A percentile compares a stretch with the other conserved stretches of the same genome.
Evolutionary conservation across 1,284 basidiomycete species (phyloP).

Genomic region (Termitomyces sp.): DNA sequence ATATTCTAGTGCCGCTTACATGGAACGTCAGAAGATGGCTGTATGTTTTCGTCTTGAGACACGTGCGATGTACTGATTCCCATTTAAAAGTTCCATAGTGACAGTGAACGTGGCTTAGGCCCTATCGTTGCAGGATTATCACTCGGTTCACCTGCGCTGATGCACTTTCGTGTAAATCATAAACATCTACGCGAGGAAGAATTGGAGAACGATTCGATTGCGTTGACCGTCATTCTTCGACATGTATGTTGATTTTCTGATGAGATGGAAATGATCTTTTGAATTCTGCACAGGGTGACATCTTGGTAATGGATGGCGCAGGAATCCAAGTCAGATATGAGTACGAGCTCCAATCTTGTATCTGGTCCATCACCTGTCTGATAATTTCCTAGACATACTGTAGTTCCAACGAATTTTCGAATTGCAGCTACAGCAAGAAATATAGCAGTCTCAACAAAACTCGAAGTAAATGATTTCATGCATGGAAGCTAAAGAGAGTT

Average conservation of each 20-base stretch:
- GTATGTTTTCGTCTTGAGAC: slow-evolving; percentile 37
- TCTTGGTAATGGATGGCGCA: slow-evolving; percentile 69
- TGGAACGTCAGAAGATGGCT: slow-evolving; percentile 78
- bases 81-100: slow-evolving; percentile 60
- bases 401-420: slow-evolving; percentile 42
- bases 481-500: not conserved
- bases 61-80: slow-evolving; percentile 7
- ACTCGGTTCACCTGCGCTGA: slow-evolving; percentile 63
- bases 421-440: slow-evolving; percentile 46
- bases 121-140: slow-evolving; percentile 69
- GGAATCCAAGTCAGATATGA: slow-evolving; percentile 65
- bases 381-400: slow-evolving; percentile 34
- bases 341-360: slow-evolving; percentile 33
- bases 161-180: slow-evolving; percentile 61
- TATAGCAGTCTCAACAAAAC: slow-evolving; percentile 21
- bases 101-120: slow-evolving; percentile 67
- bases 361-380: not conserved
- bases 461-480: not conserved
- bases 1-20: slow-evolving; percentile 57
- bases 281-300: slow-evolving; percentile 50
- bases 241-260: slow-evolving; percentile 46
- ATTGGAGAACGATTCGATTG: slow-evolving; percentile 26
- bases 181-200: slow-evolving; percentile 30
- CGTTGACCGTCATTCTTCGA: slow-evolving; percentile 52
- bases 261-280: not conserved